phyloP scores from a whole-genome alignment of 495 filamentous ascomycete species.

The Neurospora sublineolata region DNA sequence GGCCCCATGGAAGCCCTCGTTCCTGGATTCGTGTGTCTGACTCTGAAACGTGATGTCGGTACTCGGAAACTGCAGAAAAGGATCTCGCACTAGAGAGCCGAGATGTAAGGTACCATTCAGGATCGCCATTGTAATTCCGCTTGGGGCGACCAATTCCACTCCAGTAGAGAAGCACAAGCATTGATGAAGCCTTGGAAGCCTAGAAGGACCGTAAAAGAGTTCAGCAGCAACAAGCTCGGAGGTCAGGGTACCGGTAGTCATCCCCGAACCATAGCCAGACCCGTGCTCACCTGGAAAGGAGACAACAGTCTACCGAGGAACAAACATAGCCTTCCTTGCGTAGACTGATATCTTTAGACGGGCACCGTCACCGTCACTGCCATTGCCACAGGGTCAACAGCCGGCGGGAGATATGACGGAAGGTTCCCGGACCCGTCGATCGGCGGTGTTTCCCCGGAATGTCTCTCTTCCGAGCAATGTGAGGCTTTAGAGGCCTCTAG shows the following conservation, averaged over 20 bases:
- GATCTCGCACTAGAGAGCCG: not conserved
- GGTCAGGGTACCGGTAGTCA: not conserved
- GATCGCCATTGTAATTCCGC: not conserved
- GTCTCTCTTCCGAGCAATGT: not conserved
- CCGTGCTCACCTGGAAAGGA: not conserved
- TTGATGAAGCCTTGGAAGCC: not conserved
- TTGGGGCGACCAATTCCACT: not conserved
- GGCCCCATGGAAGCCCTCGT: not conserved
- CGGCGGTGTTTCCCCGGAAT: not conserved
- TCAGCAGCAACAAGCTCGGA: not conserved
- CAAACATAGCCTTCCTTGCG: not conserved
- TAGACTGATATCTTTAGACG: not conserved
- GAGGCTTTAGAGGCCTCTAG: not conserved
- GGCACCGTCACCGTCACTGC: not conserved
- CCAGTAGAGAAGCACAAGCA: not conserved
- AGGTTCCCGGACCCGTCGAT: not conserved
- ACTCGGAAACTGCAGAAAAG: not conserved
- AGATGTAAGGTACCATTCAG: not conserved
- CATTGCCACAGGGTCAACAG: not conserved
- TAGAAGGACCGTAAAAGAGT: not conserved
- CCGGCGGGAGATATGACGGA: not conserved
- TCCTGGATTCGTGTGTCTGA: slow-evolving; percentile 1
- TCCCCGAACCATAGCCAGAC: not conserved
- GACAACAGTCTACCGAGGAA: not conserved
- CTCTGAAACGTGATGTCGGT: slow-evolving; percentile 1